A percentile compares a stretch with the other conserved stretches of the same genome.
These are phyloP conservation scores for Phalaenopsis equestris DNA, from an alignment of 106 monocot genomes.

Conservation along the genomic window DNA sequence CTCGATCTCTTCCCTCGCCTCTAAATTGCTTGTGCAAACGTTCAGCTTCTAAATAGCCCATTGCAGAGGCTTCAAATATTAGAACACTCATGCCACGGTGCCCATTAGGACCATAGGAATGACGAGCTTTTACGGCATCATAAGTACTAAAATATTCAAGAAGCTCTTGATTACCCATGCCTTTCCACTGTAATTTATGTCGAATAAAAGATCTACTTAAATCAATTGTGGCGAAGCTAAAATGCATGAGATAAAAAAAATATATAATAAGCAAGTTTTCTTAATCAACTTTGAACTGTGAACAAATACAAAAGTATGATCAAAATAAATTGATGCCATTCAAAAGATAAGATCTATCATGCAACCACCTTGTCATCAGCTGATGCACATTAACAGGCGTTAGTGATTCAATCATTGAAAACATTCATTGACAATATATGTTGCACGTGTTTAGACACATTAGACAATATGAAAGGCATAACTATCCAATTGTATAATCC, in stretches of 20 bases:
- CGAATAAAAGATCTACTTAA: neutral
- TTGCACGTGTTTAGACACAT: neutral
- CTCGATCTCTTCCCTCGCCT: constrained; percentile 39
- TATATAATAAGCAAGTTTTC: neutral
- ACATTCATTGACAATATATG: neutral
- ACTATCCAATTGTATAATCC: too few relatives aligned
- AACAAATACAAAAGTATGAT: neutral
- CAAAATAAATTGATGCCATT: neutral
- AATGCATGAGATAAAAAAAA: neutral
- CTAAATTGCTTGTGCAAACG: constrained; percentile 48
- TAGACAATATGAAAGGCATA: too few relatives aligned
- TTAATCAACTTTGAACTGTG: neutral
- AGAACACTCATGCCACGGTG: constrained; percentile 76
- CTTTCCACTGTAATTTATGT: constrained; percentile 47
- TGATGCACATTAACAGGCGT: neutral
- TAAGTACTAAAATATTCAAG: constrained; percentile 77
- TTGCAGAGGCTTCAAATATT: constrained; percentile 43
- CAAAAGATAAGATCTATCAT: neutral
- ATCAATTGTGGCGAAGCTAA: neutral
- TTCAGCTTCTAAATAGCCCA: constrained; percentile 55
- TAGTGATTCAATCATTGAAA: neutral
- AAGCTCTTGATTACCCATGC: constrained; percentile 93
- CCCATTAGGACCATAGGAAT: constrained; percentile 87
- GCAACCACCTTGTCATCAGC: neutral
- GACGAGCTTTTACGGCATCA: constrained; percentile 58